These are phyloP conservation scores for Candida pseudoviswanathii DNA, from an alignment of 1,139 yeast species.

Conservation along the genomic window DNA sequence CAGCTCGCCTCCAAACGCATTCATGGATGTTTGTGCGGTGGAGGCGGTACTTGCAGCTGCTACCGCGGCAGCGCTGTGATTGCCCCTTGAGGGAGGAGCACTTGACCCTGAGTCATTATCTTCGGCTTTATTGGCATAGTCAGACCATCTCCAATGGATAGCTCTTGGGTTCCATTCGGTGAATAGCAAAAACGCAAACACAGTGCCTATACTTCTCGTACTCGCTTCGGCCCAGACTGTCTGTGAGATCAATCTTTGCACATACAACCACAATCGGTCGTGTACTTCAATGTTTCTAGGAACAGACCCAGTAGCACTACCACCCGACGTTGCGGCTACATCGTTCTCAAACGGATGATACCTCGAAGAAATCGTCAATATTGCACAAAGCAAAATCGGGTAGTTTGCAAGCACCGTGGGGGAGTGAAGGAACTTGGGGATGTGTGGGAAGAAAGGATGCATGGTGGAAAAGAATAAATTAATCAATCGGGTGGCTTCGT, in stretches of 20 bases:
- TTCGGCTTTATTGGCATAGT: conserved; percentile 72
- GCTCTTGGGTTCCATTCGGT: conserved; percentile 97
- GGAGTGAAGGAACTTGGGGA: conserved; percentile 72
- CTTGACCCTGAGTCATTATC: conserved; percentile 18
- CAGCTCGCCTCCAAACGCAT: conserved; percentile 6
- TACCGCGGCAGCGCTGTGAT: neutral
- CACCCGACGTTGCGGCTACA: neutral
- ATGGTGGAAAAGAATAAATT: conserved; percentile 70
- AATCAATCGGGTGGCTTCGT: conserved; percentile 66
- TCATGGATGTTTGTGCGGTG: neutral
- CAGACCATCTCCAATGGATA: conserved; percentile 86
- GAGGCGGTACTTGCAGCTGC: conserved; percentile 10
- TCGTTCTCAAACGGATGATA: conserved; percentile 56
- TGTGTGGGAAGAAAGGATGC: conserved; percentile 89
- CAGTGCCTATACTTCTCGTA: conserved; percentile 83
- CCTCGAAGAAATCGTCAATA: conserved; percentile 76
- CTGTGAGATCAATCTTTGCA: conserved; percentile 78
- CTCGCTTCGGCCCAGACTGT: conserved; percentile 96
- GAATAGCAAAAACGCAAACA: conserved; percentile 79
- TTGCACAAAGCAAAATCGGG: conserved; percentile 79
- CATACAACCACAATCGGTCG: conserved; percentile 79
- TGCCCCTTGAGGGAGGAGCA: neutral
- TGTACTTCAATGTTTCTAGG: conserved; percentile 65
- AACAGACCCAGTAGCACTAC: conserved; percentile 28
- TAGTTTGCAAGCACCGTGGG: conserved; percentile 70